phyloP scores from a whole-genome alignment of 2,329 filamentous ascomycete genomes.

The Ambrosiella cleistominuta region DNA sequence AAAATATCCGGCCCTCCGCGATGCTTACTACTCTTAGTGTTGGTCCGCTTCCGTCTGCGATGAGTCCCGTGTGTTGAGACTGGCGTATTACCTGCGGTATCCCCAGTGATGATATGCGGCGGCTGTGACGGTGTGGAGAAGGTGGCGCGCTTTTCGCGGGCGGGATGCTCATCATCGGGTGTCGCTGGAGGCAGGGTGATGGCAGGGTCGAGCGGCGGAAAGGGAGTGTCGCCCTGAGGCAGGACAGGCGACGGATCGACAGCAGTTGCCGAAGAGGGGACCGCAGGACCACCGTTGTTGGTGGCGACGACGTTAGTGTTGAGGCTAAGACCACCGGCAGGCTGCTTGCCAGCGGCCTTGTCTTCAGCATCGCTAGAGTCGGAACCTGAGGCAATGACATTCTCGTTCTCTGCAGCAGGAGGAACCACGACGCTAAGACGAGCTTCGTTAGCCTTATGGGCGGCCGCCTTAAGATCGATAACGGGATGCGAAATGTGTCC shows the following conservation, averaged over 20 bases:
- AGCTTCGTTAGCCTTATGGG: slow-evolving; percentile 15
- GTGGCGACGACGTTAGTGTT: slow-evolving; percentile 17
- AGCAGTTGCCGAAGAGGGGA: background rate
- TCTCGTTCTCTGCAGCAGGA: background rate
- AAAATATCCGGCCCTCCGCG: slow-evolving; percentile 62
- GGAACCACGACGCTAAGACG: slow-evolving; percentile 17
- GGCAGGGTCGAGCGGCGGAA: slow-evolving; percentile 29
- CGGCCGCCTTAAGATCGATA: slow-evolving; percentile 13
- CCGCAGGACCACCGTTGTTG: background rate
- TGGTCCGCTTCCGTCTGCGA: slow-evolving; percentile 47
- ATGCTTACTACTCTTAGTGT: slow-evolving; percentile 50
- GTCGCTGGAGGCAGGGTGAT: slow-evolving; percentile 12
- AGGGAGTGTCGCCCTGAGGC: slow-evolving; percentile 26
- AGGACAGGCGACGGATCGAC: slow-evolving; percentile 27
- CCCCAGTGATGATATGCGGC: slow-evolving; percentile 17
- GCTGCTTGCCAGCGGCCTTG: no score
- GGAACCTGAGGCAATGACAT: background rate
- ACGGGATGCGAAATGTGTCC: slow-evolving; percentile 19
- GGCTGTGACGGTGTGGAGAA: slow-evolving; percentile 38
- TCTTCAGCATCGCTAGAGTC: slow-evolving; percentile 1
- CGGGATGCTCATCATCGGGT: slow-evolving; percentile 5
- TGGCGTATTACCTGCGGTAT: background rate
- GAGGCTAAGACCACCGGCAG: slow-evolving; percentile 13
- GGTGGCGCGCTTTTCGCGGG: slow-evolving; percentile 33
- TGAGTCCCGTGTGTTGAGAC: slow-evolving; percentile 26